phyloP scores from a whole-genome alignment of 768 basidiomycete genomes.

The Boletus barrowsii region DNA sequence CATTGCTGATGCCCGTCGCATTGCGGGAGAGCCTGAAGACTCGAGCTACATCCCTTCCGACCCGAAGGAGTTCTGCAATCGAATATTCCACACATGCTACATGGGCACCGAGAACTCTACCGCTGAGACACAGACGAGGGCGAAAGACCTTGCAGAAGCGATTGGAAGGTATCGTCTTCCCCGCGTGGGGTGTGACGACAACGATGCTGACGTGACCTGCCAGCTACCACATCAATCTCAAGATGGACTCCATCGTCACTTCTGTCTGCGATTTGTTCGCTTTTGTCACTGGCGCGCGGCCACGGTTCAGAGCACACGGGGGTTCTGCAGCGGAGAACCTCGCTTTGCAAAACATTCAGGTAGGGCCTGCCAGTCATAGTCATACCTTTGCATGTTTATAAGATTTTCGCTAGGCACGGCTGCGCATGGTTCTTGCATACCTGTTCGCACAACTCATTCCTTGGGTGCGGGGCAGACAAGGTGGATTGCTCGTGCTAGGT shows the following conservation, averaged over 20 bases:
- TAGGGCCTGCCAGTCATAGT: constrained; percentile 18
- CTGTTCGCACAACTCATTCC: constrained; percentile 93
- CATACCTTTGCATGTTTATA: not conserved
- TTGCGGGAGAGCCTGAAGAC: constrained; percentile 77
- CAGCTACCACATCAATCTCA: constrained; percentile 92
- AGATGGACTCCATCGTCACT: constrained; percentile 92
- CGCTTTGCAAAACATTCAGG: constrained; percentile 97
- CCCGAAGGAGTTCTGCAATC: constrained; percentile 76
- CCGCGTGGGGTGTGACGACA: not conserved
- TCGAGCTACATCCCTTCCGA: constrained; percentile 85
- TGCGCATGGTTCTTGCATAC: constrained; percentile 94
- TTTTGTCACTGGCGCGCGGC: constrained; percentile 71
- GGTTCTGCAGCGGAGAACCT: constrained; percentile 88
- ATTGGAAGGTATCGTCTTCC: constrained; percentile 72
- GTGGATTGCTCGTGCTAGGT: constrained; percentile 92
- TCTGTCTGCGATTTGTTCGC: constrained; percentile 81
- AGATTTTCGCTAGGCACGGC: constrained; percentile 58
- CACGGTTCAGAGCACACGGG: constrained; percentile 82
- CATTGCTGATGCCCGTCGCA: constrained; percentile 85
- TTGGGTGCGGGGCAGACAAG: constrained; percentile 80
- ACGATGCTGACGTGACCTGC: not conserved
- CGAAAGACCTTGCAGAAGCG: constrained; percentile 80
- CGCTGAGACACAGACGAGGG: constrained; percentile 77
- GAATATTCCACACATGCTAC: constrained; percentile 97
- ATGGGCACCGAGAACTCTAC: constrained; percentile 99